These are phyloP conservation scores for Pseudocercospora fuligena DNA, from an alignment of 2,329 filamentous ascomycete genomes.

Conservation along the genomic window DNA sequence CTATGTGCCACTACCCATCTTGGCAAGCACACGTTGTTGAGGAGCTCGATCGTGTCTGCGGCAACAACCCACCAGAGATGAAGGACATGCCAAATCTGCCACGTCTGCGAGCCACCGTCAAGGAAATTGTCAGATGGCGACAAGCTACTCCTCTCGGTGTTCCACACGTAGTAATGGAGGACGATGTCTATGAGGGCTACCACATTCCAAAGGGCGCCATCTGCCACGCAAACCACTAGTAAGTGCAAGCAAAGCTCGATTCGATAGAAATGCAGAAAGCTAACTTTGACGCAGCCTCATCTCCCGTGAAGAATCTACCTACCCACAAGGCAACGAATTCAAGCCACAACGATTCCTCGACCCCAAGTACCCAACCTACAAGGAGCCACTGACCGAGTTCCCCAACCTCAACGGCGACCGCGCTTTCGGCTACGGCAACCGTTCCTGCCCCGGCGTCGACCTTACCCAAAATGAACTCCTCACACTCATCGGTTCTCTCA, in stretches of 20 bases:
- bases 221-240: conserved; percentile 43
- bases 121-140: conserved; percentile 43
- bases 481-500: conserved; percentile 38
- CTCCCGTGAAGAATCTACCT: conserved; percentile 37
- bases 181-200: conserved; percentile 45
- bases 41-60: conserved; percentile 41
- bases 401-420: conserved; percentile 41
- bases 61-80: conserved; percentile 37
- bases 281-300: conserved; percentile 35
- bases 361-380: conserved; percentile 42
- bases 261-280: conserved; percentile 2
- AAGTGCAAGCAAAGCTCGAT: conserved; percentile 15
- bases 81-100: conserved; percentile 42
- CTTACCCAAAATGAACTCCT: conserved; percentile 39
- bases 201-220: conserved; percentile 45
- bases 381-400: conserved; percentile 43
- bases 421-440: conserved; percentile 43
- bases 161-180: conserved; percentile 42
- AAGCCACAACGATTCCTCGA: conserved; percentile 42
- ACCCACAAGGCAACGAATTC: conserved; percentile 40
- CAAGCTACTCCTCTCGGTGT: conserved; percentile 48
- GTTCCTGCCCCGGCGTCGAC: conserved; percentile 42
- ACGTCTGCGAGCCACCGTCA: conserved; percentile 40
- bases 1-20: conserved; percentile 41
- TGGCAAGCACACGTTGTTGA: conserved; percentile 39